These are phyloP conservation scores for Cryptococcus sp. DNA, from an alignment of 1,284 basidiomycete genomes.

Conservation along the genomic window DNA sequence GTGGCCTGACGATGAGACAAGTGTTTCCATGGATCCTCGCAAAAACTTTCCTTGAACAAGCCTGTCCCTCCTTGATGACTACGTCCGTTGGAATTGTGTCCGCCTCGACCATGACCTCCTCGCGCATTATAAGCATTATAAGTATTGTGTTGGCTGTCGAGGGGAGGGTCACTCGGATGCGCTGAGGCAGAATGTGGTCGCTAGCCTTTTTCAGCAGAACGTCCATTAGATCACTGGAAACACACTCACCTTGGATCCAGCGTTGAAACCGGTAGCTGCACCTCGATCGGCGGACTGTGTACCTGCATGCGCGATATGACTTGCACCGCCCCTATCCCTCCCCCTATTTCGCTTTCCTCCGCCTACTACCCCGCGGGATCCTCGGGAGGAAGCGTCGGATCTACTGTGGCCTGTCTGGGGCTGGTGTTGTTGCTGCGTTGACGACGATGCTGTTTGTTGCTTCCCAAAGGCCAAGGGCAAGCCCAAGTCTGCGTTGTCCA, in stretches of 20 bases:
- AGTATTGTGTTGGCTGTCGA: background rate
- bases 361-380: slow-evolving; percentile 36
- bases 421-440: slow-evolving; percentile 8
- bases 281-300: background rate
- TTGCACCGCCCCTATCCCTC: slow-evolving; percentile 19
- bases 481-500: slow-evolving; percentile 31
- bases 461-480: slow-evolving; percentile 43
- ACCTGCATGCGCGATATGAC: background rate
- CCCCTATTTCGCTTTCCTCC: slow-evolving; percentile 25
- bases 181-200: background rate
- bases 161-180: background rate
- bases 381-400: slow-evolving; percentile 12
- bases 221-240: too few species aligned
- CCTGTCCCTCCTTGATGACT: slow-evolving; percentile 10
- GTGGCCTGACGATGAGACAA: background rate
- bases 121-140: too few species aligned
- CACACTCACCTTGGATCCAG: too few species aligned
- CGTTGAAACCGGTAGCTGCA: too few species aligned
- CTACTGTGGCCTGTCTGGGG: background rate
- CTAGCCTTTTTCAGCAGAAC: background rate
- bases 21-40: slow-evolving; percentile 42
- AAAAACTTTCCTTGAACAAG: slow-evolving; percentile 40
- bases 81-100: slow-evolving; percentile 4
- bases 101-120: slow-evolving; percentile 7
- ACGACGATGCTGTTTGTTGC: slow-evolving; percentile 7